Conservation (phyloP, 176 grass and related monocot genomes). For the Sorghum bicolor region DNA sequence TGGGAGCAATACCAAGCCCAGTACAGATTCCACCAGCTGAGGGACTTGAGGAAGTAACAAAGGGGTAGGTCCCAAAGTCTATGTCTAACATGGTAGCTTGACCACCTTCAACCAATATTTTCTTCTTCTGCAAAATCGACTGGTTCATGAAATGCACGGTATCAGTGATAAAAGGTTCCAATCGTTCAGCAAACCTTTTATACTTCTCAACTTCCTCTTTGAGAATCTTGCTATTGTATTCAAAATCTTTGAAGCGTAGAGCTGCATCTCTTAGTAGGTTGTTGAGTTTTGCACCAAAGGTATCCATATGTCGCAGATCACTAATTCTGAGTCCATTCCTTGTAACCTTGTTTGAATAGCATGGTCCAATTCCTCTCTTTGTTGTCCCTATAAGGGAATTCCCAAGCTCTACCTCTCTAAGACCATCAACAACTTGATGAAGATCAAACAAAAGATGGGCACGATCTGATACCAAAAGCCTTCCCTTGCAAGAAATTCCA, state of each 20-base stretch:
- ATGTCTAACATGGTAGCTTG: slow-evolving; percentile 98
- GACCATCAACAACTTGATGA: slow-evolving; percentile 83
- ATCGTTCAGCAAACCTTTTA: slow-evolving; percentile 59
- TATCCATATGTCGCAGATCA: slow-evolving; percentile 77
- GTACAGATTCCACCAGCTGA: slow-evolving; percentile 95
- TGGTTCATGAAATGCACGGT: slow-evolving; percentile 81
- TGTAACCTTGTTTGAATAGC: slow-evolving; percentile 80
- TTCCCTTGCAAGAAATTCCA: slow-evolving; percentile 63
- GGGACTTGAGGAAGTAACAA: slow-evolving; percentile 91
- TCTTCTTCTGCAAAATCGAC: slow-evolving; percentile 82
- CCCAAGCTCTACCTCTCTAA: slow-evolving; percentile 74
- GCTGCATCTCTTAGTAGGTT: slow-evolving; percentile 66
- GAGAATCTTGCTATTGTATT: slow-evolving; percentile 54
- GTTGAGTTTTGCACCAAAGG: slow-evolving; percentile 74
- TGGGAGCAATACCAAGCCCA: slow-evolving; percentile 84
- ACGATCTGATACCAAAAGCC: slow-evolving; percentile 79
- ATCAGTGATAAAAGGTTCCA: slow-evolving; percentile 75
- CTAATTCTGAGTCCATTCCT: slow-evolving; percentile 79
- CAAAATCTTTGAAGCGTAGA: slow-evolving; percentile 61
- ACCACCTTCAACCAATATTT: slow-evolving; percentile 93
- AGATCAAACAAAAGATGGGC: slow-evolving; percentile 95
- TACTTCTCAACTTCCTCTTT: slow-evolving; percentile 83
- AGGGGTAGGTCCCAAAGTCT: slow-evolving; percentile 96
- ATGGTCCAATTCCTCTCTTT: slow-evolving; percentile 83
- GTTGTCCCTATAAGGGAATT: slow-evolving; percentile 83